These are phyloP conservation scores for Saccharomycopsis crataegensis DNA, from an alignment of 1,139 yeast genomes.

Conservation along the genomic window DNA sequence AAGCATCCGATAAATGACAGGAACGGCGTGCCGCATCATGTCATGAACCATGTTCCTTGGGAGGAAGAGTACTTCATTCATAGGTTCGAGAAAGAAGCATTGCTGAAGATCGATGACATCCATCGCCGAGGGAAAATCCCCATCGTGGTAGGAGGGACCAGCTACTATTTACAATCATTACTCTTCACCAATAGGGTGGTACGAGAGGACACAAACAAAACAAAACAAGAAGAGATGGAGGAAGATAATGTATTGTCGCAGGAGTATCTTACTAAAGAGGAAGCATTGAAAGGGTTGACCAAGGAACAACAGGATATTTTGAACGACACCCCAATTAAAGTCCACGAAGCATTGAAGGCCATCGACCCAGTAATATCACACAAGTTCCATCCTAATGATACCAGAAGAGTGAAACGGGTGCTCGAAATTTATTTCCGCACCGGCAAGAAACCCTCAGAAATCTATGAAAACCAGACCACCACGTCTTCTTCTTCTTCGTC, in stretches of 20 bases:
- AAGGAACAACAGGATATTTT: too few species aligned
- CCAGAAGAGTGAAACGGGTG: slow-evolving; percentile 69
- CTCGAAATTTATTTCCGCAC: slow-evolving; percentile 70
- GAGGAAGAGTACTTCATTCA: slow-evolving; percentile 78
- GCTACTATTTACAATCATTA: slow-evolving; percentile 76
- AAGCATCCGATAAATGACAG: slow-evolving; percentile 83
- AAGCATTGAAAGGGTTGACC: too few species aligned
- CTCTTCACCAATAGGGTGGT: slow-evolving; percentile 64
- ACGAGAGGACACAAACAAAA: slow-evolving; percentile 25
- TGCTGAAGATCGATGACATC: slow-evolving; percentile 41
- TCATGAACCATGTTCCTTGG: slow-evolving; percentile 81
- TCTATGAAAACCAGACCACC: slow-evolving; percentile 53
- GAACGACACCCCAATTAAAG: slow-evolving; percentile 29
- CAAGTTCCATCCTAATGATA: slow-evolving; percentile 90
- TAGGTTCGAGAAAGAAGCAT: slow-evolving; percentile 69
- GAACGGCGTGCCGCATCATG: slow-evolving; percentile 70
- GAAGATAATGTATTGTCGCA: slow-evolving; percentile 45
- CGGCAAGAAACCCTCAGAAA: slow-evolving; percentile 60
- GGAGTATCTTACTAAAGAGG: slow-evolving; percentile 32
- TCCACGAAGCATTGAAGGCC: slow-evolving; percentile 41
- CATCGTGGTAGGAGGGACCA: slow-evolving; percentile 92
- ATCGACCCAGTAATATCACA: slow-evolving; percentile 68
- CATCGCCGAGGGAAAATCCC: slow-evolving; percentile 69
- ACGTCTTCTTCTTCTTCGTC: too few species aligned
- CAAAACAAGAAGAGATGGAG: slow-evolving; percentile 25